Evolutionary conservation across 2,329 filamentous ascomycete species (phyloP), one percentile per base, ranked within the genome.

Genomic region (Colletotrichum salicis): DNA sequence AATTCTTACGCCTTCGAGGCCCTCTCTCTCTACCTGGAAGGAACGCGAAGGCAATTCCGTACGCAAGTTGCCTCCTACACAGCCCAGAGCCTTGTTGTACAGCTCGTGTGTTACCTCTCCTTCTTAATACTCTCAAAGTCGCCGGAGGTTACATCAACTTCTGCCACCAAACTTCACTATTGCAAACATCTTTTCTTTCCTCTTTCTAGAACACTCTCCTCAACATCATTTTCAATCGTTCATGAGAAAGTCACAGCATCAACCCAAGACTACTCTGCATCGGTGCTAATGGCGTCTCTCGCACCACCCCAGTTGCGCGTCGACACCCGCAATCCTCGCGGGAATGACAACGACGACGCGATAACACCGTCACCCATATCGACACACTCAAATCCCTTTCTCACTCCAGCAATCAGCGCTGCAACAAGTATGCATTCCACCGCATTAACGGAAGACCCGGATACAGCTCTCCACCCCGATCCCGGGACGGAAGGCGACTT

Each of bases 401-500:
- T 77, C 41, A 78, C 76, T 3, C 76, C 77, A n/a, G 72, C 73
- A 24, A 59, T 74, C 58, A 72, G 70, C 70, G 60, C 70, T 19
- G 71, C 73, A 24, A 58, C 73, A 51, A 74, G 73, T 29, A 73
- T 74, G 65, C 73, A 64, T 56, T 74, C 73, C 10, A 71, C 71
- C 22, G 57, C 60, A 33, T 58, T 74, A 22, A 67, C 68, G 37
- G 73, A 77, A 19, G 78, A 78, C 35, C 64, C 72, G 8, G 83
- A 90, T 72, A 60, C 91, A 64, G 90, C 90, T 4, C 83, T 94
- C 10, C 85, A 84, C 57, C 91, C 93, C 0, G 92, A 94, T 79
- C 91, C 91, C 4, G 92, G 92, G 4, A 91, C 89, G 0, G 92
- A 94, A 80, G 85, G 82, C 6, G 92, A 94, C 75, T 95, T 94